phyloP scores from a whole-genome alignment of 2,329 filamentous ascomycete genomes.

The Fusarium sp. region DNA sequence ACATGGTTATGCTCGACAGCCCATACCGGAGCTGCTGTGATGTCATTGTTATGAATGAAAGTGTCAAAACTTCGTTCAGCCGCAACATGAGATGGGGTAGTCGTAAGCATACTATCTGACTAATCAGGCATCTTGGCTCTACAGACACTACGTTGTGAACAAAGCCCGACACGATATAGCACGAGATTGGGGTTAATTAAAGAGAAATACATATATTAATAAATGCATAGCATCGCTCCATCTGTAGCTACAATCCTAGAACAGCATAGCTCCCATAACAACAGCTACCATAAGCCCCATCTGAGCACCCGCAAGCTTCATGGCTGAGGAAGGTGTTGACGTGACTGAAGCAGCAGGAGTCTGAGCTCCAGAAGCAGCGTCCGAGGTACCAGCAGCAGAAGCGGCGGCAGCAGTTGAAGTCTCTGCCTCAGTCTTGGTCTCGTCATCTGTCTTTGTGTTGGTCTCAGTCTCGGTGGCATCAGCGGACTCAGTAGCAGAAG shows the following conservation, averaged over 20 bases:
- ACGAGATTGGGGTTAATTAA: background rate
- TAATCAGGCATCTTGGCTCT: background rate
- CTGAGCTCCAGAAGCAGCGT: background rate
- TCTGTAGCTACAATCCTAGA: background rate
- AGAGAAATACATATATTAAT: background rate
- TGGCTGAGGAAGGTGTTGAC: background rate
- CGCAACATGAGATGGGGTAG: too few relatives aligned
- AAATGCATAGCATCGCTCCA: background rate
- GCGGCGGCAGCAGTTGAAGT: background rate
- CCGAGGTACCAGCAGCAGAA: background rate
- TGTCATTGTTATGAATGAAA: background rate
- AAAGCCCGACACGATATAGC: background rate
- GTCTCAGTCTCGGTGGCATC: constrained; percentile 7
- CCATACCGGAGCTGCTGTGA: background rate
- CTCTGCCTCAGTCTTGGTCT: background rate
- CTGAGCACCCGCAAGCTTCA: background rate
- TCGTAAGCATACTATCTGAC: background rate
- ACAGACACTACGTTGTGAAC: background rate
- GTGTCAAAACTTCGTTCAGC: background rate
- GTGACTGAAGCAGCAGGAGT: background rate
- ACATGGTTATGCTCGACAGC: background rate
- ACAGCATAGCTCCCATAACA: background rate
- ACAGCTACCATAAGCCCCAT: background rate
- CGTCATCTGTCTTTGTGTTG: background rate
- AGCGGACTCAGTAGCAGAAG: background rate